Evolutionary conservation across 1,284 basidiomycete genomes (phyloP), one percentile per base, ranked within the genome.

Genomic region (Psilocybe mexicana): DNA sequence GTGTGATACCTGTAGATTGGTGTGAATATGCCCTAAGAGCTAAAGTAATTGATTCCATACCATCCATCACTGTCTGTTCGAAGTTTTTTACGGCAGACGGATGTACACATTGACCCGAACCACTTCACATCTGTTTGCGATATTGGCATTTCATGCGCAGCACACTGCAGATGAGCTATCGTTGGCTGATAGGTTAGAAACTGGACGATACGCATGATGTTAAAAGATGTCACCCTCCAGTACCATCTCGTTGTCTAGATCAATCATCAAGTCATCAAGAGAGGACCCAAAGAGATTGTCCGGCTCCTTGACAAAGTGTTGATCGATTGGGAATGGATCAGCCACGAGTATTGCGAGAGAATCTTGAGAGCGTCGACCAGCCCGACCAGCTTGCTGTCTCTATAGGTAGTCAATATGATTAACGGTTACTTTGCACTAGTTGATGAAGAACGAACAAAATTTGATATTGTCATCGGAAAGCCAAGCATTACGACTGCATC

Each of bases 401-500:
- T 93, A 36, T 42, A 18, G 52, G 26, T 40, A 4, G 38, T 40
- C 38, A 40, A 30, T 44, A 38, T 54, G 23, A 54, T 49, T 36
- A 33, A 30, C 42, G 36, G 59, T 11, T 51, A 48, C 35, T 40
- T 26, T 40, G 26, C 18, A 14, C 26, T 40, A 33, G 11, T 28
- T 33, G 11, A 24, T 33, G 44, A n/a, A 50, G 33, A 24, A 74
- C 84, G 67, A 57, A 92, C 90, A 61, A 92, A 87, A 65, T 88
- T 92, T 0, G 91, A 87, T 49, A 94, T 75, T 57, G 82, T 87
- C 55, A 86, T 82, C 0, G 94, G 94, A 68, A 96, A 94, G 0
- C 93, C 93, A 23, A 95, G 82, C 84, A 94, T 92, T 59, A 96
- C 84, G 35, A 96, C 94, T 0, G 91, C 92, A 69, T 96, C 94